Base-by-base conservation (phyloP, 768 basidiomycete genomes). In the Mycena olivaceomarginata region DNA sequence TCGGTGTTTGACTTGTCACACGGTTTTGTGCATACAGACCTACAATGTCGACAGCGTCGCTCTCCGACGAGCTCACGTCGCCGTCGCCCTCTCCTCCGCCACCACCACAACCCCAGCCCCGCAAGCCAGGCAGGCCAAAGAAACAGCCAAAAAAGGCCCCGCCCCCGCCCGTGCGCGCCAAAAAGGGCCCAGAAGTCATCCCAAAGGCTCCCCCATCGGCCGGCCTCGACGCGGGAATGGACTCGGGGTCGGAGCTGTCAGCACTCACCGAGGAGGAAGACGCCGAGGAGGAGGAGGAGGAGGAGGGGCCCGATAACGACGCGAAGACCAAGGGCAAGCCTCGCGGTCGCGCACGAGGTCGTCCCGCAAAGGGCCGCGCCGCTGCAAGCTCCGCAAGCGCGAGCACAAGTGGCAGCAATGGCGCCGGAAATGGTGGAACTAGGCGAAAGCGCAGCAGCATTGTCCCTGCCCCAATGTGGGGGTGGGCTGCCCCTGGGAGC, bases 401-500 rank as follows among this genome's bases (percentile, higher is more conserved):
- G 40, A 75, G 74, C 65, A 78, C 77, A 0, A 78, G 70, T 15
- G 77, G 75, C 64, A 76, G 79, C 31, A 43, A 41, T 18, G 70
- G 73, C 37, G 66, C 62, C 65, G 86, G 86, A 5, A 76, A 74
- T 22, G 71, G 75, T 22, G 60, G 63, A 67, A 86, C 85, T 16
- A 85, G 89, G 77, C 90, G 87, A 83, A 91, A 92, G 81, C 90
- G 93, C 67, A 91, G 93, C 80, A 93, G 93, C 71, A 88, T 95
- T 75, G 93, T 95, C 1, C 94, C 95, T 40, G 93, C 93, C 46
- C 92, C 92, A 70, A 96, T 96, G 94, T 96, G 95, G 96, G 95
- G 91, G 37, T 97, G 96, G 95, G 95, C 93, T 80, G 92, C 92
- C 83, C 88, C 85, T 65, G 89, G 84, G 84, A 84, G 84, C 77